Base-by-base conservation (phyloP, 441 rosid genomes). In the Omphalea diandra region DNA sequence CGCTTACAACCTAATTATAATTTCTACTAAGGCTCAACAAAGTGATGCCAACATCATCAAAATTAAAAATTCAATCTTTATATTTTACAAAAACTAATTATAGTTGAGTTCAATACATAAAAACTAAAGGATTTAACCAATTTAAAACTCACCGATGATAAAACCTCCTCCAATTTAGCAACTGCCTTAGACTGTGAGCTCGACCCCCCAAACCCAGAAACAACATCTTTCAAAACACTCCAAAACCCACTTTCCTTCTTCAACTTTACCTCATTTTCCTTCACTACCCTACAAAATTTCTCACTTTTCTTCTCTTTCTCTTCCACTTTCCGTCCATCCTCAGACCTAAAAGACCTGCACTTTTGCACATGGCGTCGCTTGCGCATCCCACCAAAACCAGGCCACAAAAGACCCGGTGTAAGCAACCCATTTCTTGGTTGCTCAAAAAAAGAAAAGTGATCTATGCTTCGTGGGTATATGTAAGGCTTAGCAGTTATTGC, bases 161-260 rank as follows among this genome's bases (percentile, higher is more conserved):
- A 80, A 65, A 86, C 79, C 69, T 77, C 83, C 83, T 94, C 98
- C 72, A 91, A 60, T 66, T 82, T 86, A 66, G 78, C 87, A 69
- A 86, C 68, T 27, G 86, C 85, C 59, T 74, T 75, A 41, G 88
- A 84, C 60, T 75, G 79, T 50, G 87, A 77, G 68, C 80, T 79
- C 35, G 77, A 67, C 49, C 75, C 78, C 52, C 76, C 74, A 71
- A 63, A 33, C 66, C 80, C 85, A 41, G 73, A 69, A 67, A 84
- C 40, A 71, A 79, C 77, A 70, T 80, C 77, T 83, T 77, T 87
- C 32, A 85, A 56, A 44, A 78, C 72, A 57, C 36, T 64, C 85
- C 78, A 82, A 26, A 83, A 71, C 81, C 87, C 89, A 75, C 71
- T 72, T 58, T 15, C 73, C 71, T 77, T 77, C 41, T 77, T 72